phyloP scores from a whole-genome alignment of 441 rosid species.

The Hypseocharis bilobata region DNA sequence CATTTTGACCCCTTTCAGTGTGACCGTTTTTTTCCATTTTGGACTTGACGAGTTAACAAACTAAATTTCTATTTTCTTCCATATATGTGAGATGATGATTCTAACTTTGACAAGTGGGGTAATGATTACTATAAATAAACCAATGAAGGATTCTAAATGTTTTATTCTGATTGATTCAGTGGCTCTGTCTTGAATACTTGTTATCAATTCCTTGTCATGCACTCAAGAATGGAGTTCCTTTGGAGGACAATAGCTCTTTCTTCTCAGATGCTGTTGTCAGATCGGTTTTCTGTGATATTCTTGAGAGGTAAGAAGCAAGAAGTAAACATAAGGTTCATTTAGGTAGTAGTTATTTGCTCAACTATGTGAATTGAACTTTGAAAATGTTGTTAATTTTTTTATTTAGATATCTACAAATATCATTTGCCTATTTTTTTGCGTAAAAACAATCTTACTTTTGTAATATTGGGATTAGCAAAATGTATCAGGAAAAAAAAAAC shows the following conservation, averaged over 20 bases:
- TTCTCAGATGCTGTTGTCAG: conserved; percentile 58
- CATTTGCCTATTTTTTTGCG: background rate
- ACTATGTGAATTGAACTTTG: no score
- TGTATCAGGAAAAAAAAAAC: background rate
- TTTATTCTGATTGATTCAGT: conserved; percentile 42
- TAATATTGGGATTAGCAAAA: background rate
- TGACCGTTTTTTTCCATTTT: background rate
- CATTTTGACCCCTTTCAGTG: background rate
- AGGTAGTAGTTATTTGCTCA: background rate
- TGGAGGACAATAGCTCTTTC: conserved; percentile 35
- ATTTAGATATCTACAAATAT: background rate
- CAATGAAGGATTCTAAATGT: conserved; percentile 13
- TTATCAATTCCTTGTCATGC: conserved; percentile 49
- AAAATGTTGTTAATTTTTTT: background rate
- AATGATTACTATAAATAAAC: conserved; percentile 1
- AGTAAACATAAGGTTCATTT: background rate
- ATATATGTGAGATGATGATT: background rate
- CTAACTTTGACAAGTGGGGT: conserved; percentile 4
- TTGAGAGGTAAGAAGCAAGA: conserved; percentile 57
- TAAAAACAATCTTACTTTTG: background rate
- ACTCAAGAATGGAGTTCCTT: conserved; percentile 39
- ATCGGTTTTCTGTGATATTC: conserved; percentile 52
- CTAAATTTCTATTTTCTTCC: background rate
- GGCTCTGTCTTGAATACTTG: conserved; percentile 76
- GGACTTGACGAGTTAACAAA: background rate